Conservation (phyloP, 495 filamentous ascomycete species). For the Annulohypoxylon maeteangense region DNA sequence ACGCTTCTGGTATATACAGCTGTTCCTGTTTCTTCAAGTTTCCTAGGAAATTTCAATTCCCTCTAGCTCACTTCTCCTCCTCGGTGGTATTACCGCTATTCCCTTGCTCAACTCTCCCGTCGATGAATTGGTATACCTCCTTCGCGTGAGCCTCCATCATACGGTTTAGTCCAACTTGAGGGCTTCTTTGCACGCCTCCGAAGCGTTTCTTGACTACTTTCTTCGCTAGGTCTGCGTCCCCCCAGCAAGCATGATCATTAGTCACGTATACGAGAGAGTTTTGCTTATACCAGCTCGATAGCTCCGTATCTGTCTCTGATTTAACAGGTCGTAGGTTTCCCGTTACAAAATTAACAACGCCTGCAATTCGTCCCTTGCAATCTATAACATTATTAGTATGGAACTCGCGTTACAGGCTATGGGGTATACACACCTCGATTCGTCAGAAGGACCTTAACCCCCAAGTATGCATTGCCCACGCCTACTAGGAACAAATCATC, state of each 20-base stretch:
- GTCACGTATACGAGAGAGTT: slow-evolving; percentile 80
- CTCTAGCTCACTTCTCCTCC: slow-evolving; percentile 44
- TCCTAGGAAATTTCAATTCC: not conserved
- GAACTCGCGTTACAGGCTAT: not conserved
- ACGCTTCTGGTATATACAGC: not conserved
- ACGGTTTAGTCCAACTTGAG: slow-evolving; percentile 63
- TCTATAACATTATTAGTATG: slow-evolving; percentile 47
- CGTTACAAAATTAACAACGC: slow-evolving; percentile 68
- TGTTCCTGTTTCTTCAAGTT: not conserved
- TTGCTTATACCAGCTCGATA: slow-evolving; percentile 78
- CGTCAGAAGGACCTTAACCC: slow-evolving; percentile 74
- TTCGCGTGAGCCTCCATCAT: slow-evolving; percentile 71
- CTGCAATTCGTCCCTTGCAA: slow-evolving; percentile 57
- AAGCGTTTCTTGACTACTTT: slow-evolving; percentile 74
- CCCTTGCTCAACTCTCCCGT: slow-evolving; percentile 51
- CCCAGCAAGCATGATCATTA: slow-evolving; percentile 77
- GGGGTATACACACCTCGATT: slow-evolving; percentile 64
- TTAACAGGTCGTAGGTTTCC: slow-evolving; percentile 73
- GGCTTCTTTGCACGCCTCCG: slow-evolving; percentile 67
- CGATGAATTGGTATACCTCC: slow-evolving; percentile 67
- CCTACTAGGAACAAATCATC: slow-evolving; percentile 85
- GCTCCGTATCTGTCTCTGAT: slow-evolving; percentile 68
- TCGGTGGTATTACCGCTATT: slow-evolving; percentile 50
- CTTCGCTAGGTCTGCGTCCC: slow-evolving; percentile 59
- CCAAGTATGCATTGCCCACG: slow-evolving; percentile 78